Base-by-base conservation (phyloP, 768 basidiomycete species). In the Myochromella boudieri region DNA sequence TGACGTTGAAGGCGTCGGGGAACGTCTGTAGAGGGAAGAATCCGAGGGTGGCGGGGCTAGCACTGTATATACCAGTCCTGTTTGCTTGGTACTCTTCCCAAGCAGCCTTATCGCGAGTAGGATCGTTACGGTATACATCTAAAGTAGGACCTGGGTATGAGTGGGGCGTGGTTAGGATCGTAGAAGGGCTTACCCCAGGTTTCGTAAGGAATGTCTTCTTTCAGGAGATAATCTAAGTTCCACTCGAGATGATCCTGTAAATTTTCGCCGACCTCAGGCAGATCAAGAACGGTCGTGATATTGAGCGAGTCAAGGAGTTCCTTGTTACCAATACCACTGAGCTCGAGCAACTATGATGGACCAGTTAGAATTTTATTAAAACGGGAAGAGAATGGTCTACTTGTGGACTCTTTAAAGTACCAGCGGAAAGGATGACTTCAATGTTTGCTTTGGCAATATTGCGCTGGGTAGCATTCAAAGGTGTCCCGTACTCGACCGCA, bases 381-480 rank as follows among this genome's bases (percentile, higher is more conserved):
- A 11, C 10, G 11, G 22, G 17, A 36, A 36, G 11, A 21, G 4
- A 21, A 28, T 25, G 20, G 22, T n/a, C 7, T 37, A 37, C 34
- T 29, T 45, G 52, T n/a, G 45, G 46, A 10, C 44, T 42, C 29
- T 52, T 49, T 22, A 40, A 21, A 36, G 51, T 60, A 60, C 70
- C 72, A 8, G 71, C 67, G 20, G 64, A 64, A 6, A 80, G 58
- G 37, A 81, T 72, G 33, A 80, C 75, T 56, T 82, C 80, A 42
- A 68, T 69, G 37, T 58, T 64, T 18, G 72, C 75, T 21, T 62
- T 63, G 17, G 70, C 74, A 14, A 56, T 55, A 49, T 37, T 26
- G 5, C 41, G 37, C 10, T 71, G 66, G 3, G 37, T 56, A 31
- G 52, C 37, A 6, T 55, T 66, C 12, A 54, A 53, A 18, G 58